phyloP scores from a whole-genome alignment of 208 protist genomes.

The Histomonas meleagridis region DNA sequence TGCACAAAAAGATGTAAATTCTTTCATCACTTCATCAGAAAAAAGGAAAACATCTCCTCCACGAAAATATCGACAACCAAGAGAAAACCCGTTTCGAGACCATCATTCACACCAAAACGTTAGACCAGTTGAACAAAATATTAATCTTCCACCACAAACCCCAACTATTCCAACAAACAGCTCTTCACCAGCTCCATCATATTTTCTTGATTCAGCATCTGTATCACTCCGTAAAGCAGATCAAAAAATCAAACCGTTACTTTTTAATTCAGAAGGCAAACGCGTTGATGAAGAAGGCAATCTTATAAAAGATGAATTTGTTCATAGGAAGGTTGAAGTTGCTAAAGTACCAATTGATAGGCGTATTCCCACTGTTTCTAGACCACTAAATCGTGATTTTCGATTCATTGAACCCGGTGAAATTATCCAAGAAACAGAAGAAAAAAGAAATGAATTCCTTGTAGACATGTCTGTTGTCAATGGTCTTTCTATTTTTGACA shows the following conservation, averaged over 20 bases:
- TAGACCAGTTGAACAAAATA: no score
- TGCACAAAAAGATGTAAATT: no score
- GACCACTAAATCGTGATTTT: not conserved
- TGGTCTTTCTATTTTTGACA: not conserved
- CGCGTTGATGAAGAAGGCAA: slow-evolving; percentile 13
- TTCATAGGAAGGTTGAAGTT: not conserved
- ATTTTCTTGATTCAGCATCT: not conserved
- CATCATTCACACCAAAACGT: no score
- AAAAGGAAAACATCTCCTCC: no score
- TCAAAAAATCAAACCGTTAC: not conserved
- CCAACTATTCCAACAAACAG: no score
- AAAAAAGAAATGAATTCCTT: slow-evolving; percentile 1
- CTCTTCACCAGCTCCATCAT: no score
- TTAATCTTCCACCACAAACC: no score
- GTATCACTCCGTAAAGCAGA: not conserved
- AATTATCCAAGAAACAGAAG: not conserved
- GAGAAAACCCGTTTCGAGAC: no score
- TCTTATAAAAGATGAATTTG: not conserved
- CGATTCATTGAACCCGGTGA: not conserved
- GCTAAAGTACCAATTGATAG: not conserved
- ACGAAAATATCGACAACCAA: no score
- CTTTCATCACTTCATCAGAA: no score
- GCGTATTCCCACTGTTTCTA: not conserved
- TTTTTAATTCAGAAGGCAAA: not conserved
- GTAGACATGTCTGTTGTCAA: not conserved